A percentile compares a stretch with the other conserved stretches of the same genome.
phyloP scores from a whole-genome alignment of 305 asterid species.

The Solanum hybrid region DNA sequence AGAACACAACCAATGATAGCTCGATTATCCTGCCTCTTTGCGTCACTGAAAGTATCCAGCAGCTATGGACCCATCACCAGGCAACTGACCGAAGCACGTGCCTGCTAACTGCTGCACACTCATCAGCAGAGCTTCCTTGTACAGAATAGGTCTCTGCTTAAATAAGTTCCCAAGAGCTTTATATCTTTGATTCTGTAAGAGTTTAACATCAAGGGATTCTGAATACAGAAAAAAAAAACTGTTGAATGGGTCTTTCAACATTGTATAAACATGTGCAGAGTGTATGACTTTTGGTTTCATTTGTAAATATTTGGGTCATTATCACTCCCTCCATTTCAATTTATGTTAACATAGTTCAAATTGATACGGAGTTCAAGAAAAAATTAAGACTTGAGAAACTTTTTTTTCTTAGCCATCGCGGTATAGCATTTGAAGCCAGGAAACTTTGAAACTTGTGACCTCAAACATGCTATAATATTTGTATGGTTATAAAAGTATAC shows the following conservation, averaged over 20 bases:
- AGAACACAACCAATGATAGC: constrained; percentile 66
- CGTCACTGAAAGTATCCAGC: constrained; percentile 62
- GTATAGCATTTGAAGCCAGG: background rate
- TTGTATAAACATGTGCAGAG: background rate
- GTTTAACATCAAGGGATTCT: background rate
- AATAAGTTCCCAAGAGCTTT: background rate
- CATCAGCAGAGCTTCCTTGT: background rate
- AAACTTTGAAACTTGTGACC: background rate
- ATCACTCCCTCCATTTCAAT: background rate
- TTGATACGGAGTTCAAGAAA: background rate
- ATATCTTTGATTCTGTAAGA: background rate
- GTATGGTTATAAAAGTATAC: background rate
- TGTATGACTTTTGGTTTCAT: background rate
- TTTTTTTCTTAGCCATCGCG: background rate
- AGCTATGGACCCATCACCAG: constrained; percentile 22
- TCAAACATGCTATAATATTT: background rate
- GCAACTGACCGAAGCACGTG: constrained; percentile 27
- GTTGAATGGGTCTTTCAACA: background rate
- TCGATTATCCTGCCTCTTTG: constrained; percentile 71
- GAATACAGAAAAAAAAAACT: background rate
- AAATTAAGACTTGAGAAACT: background rate
- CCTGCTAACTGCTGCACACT: constrained; percentile 12
- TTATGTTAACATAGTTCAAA: background rate
- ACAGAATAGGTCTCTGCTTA: background rate
- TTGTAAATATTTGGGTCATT: background rate